These are phyloP conservation scores for Maudiozyma humilis DNA, from an alignment of 1,139 yeast genomes.

Conservation along the genomic window DNA sequence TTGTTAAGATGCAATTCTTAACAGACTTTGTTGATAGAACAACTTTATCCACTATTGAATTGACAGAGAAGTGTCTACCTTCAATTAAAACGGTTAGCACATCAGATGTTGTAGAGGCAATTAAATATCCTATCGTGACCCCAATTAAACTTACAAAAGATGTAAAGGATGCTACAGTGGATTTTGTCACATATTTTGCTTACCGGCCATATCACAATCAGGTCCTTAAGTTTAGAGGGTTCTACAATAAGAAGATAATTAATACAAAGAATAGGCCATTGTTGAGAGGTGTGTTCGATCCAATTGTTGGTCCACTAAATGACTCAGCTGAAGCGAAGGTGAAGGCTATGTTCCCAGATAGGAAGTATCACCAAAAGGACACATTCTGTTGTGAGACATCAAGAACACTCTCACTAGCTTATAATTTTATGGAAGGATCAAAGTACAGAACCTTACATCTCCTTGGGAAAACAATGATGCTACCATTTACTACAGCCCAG, in stretches of 20 bases:
- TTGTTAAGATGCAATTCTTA: conserved; percentile 32
- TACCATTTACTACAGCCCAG: conserved; percentile 28
- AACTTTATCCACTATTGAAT: conserved; percentile 27
- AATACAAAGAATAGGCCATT: conserved; percentile 56
- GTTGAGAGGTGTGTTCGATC: conserved; percentile 53
- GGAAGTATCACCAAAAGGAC: conserved; percentile 37
- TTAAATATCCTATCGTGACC: conserved; percentile 26
- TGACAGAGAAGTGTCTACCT: conserved; percentile 32
- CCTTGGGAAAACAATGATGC: conserved; percentile 16
- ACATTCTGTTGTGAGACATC: conserved; percentile 46
- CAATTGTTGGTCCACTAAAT: conserved; percentile 55
- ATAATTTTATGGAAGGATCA: conserved; percentile 30
- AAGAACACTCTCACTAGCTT: conserved; percentile 33
- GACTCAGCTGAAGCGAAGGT: conserved; percentile 42
- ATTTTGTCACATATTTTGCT: conserved; percentile 26
- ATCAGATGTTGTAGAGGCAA: conserved; percentile 25
- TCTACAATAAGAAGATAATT: conserved; percentile 37
- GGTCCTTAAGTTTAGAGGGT: conserved; percentile 36
- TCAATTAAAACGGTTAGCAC: conserved; percentile 31
- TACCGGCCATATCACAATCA: conserved; percentile 41
- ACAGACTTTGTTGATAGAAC: conserved; percentile 32
- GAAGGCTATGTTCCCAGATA: conserved; percentile 41
- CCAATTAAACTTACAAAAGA: conserved; percentile 25
- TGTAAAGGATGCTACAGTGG: conserved; percentile 25
- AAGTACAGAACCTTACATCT: conserved; percentile 26